These are phyloP conservation scores for Phytophthora meadii DNA, from an alignment of 352 stramenopile species.

Conservation along the genomic window DNA sequence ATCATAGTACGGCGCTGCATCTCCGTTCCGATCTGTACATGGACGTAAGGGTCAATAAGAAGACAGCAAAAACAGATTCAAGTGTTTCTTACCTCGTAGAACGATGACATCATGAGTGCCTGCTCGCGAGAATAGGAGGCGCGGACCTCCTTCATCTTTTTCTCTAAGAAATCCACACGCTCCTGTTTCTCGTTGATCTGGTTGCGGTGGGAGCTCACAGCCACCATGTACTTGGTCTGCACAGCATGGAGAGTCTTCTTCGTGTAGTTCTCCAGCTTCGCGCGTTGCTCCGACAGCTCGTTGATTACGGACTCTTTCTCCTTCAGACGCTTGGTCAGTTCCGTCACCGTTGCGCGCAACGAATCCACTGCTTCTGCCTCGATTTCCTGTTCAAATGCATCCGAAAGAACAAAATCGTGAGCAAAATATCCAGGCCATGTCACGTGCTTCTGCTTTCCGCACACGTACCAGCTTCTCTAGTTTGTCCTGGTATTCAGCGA, in stretches of 20 bases:
- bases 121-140: slow-evolving; percentile 86
- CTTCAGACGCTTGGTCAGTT: slow-evolving; percentile 88
- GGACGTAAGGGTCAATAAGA: slow-evolving; percentile 6
- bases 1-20: slow-evolving; percentile 91
- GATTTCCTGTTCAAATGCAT: slow-evolving; percentile 39
- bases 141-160: slow-evolving; percentile 86
- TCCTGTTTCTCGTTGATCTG: slow-evolving; percentile 90
- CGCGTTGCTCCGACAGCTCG: slow-evolving; percentile 82
- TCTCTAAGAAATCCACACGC: slow-evolving; percentile 85
- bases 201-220: slow-evolving; percentile 88
- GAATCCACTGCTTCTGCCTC: slow-evolving; percentile 76
- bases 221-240: slow-evolving; percentile 92
- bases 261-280: slow-evolving; percentile 92
- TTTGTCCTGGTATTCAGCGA: slow-evolving; percentile 79
- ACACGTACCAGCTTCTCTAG: slow-evolving; percentile 69
- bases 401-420: slow-evolving; percentile 7
- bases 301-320: slow-evolving; percentile 91
- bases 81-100: slow-evolving; percentile 74
- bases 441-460: slow-evolving; percentile 2
- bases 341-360: slow-evolving; percentile 75
- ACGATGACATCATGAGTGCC: slow-evolving; percentile 89
- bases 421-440: slow-evolving; percentile 7
- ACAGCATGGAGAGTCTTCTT: slow-evolving; percentile 92
- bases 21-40: slow-evolving; percentile 82
- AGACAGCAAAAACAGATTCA: background rate